Conservation (phyloP, 2,329 filamentous ascomycete genomes). For the Pseudogymnoascus sp. region DNA sequence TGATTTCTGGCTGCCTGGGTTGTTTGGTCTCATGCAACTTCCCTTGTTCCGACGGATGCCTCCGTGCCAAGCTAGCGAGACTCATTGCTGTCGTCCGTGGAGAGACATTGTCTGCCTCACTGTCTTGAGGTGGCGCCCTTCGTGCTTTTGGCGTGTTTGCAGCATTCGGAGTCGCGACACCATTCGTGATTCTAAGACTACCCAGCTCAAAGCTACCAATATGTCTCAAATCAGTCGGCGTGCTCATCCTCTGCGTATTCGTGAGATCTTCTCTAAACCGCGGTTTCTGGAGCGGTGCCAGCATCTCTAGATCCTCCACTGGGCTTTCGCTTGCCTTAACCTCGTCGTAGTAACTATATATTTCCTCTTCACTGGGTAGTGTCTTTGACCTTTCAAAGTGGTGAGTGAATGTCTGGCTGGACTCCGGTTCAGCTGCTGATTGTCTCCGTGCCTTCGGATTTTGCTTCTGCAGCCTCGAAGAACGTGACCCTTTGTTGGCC, state of each 20-base stretch:
- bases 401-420: neutral
- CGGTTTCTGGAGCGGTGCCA: neutral
- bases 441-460: constrained; percentile 9
- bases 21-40: neutral
- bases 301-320: constrained; percentile 10
- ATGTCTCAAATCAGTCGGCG: constrained; percentile 45
- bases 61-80: neutral
- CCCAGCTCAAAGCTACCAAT: constrained; percentile 55
- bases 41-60: neutral
- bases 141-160: neutral
- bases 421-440: neutral
- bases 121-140: neutral
- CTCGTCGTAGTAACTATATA: constrained; percentile 15
- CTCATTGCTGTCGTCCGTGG: neutral
- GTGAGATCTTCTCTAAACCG: neutral
- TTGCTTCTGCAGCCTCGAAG: constrained; percentile 15
- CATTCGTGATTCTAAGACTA: constrained; percentile 54
- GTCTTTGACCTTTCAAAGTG: neutral
- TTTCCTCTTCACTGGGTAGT: constrained; percentile 11
- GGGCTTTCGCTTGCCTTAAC: constrained; percentile 14
- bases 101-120: neutral
- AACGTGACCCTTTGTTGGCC: constrained; percentile 14
- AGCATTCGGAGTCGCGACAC: constrained; percentile 38
- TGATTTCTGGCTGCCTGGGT: neutral
- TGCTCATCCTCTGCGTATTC: constrained; percentile 24